Base-by-base conservation (phyloP, 2,329 filamentous ascomycete species). In the Drechslerella dactyloides region DNA sequence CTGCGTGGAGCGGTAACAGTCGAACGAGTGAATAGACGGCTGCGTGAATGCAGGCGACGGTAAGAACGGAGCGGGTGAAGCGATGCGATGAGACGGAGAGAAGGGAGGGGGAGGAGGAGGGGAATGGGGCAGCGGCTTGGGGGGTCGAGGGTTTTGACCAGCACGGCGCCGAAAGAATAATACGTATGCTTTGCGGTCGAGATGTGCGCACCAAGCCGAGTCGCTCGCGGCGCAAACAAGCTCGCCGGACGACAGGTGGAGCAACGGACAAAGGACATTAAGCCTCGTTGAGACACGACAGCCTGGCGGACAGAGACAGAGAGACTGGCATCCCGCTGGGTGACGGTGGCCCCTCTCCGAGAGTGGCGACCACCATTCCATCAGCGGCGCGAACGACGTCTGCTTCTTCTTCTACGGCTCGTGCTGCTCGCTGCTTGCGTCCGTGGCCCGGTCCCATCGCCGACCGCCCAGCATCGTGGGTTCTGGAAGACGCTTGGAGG, bases 81-180 rank as follows among this genome's bases (percentile, higher is more conserved):
- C 42, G 46, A 59, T 46, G 50, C 50, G 50, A 59, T 50, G 42
- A 37, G 50, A 50, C 42, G 48, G 33, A 46, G 52, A 24, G 48
- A 24, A n/a, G 21, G 13, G 17, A 40, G 3, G 4, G 21, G 8
- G 27, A 33, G 27, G 8, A 33, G 27, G 4, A n/a, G n/a, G n/a
- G n/a, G n/a, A n/a, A n/a, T n/a, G n/a, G n/a, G n/a, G n/a, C n/a
- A n/a, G n/a, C n/a, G n/a, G n/a, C n/a, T n/a, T n/a, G n/a, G n/a
- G n/a, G n/a, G n/a, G n/a, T n/a, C n/a, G n/a, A n/a, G n/a, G n/a
- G n/a, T n/a, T n/a, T n/a, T n/a, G n/a, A n/a, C n/a, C n/a, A n/a
- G n/a, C n/a, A n/a, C n/a, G n/a, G n/a, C n/a, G n/a, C n/a, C n/a
- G n/a, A n/a, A n/a, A n/a, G n/a, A n/a, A n/a, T n/a, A n/a, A n/a